These are phyloP conservation scores for Nicotiana rustica DNA, from an alignment of 305 asterid genomes.

Conservation along the genomic window DNA sequence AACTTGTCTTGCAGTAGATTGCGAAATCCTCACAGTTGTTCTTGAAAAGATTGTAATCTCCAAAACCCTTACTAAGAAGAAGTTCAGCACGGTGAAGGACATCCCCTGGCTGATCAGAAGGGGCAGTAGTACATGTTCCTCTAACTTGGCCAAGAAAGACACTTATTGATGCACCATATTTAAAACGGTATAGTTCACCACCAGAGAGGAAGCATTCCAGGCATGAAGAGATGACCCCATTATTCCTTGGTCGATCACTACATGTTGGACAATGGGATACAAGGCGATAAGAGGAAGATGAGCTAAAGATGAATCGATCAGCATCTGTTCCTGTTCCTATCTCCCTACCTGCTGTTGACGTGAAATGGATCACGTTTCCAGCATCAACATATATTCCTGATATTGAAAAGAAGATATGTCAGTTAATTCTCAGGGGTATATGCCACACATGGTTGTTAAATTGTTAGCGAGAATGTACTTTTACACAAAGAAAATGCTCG, in stretches of 20 bases:
- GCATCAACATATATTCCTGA: neutral
- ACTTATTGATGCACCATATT: neutral
- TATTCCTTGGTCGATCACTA: neutral
- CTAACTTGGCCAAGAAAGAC: neutral
- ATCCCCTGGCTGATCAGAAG: neutral
- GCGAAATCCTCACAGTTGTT: no score
- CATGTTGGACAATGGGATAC: neutral
- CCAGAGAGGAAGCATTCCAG: neutral
- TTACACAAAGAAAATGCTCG: no score
- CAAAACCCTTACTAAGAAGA: neutral
- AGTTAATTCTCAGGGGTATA: neutral
- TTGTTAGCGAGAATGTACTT: no score
- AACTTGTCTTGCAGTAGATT: no score
- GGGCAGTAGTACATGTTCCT: neutral
- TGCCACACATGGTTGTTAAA: neutral
- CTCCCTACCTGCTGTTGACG: neutral
- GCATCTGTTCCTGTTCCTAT: neutral
- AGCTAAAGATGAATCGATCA: neutral
- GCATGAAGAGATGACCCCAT: neutral
- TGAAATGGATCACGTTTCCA: neutral
- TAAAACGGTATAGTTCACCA: neutral
- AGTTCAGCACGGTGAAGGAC: neutral
- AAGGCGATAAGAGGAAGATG: constrained; percentile 27
- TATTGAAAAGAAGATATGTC: neutral
- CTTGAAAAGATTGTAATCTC: neutral